Evolutionary conservation across 176 grass and related monocot species (phyloP), one percentile per base, ranked within the genome.

Genomic region (Phragmites australis): DNA sequence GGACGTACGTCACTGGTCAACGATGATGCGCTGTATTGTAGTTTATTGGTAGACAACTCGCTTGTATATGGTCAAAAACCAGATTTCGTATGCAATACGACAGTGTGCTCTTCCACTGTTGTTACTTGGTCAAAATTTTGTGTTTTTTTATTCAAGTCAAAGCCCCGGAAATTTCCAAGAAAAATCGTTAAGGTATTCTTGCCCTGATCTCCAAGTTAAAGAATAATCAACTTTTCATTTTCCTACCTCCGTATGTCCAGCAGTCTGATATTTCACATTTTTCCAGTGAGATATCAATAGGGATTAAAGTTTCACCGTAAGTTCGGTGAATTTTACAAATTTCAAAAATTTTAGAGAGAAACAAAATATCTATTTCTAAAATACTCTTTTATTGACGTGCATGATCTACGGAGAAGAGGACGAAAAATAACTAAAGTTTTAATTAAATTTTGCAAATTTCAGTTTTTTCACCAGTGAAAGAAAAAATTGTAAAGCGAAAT

Each of bases 81-180:
- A 22, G 47, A 55, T 63, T 83, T 18, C 57, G 16, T 77, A 21
- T 8, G 16, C 22, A 37, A 50, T 31, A 57, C n/a, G 65, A 65
- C 7, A 78, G 46, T 40, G 52, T 68, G 45, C 19, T 41, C 22
- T 27, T 72, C 66, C 18, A 26, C n/a, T 65, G 17, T 19, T 64
- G n/a, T 19, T 72, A 47, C 21, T 19, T 48, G 58, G 57, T 78
- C 74, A 67, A 66, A 83, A 3, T 31, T 22, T 22, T 3, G 3
- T 31, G 32, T 11, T 79, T 12, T 57, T 49, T 50, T 68, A 65
- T 75, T 57, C 66, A 32, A 74, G 68, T 79, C 86, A 67, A 71
- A 79, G 0, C 23, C 6, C 25, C 1, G 51, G 39, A 65, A 64
- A 40, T 64, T 83, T 88, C 74, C 29, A 47, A 72, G 80, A 72